Evolutionary conservation across 2,329 filamentous ascomycete genomes (phyloP), one percentile per base, ranked within the genome.

Genomic region (Corniculantispora saksenae): DNA sequence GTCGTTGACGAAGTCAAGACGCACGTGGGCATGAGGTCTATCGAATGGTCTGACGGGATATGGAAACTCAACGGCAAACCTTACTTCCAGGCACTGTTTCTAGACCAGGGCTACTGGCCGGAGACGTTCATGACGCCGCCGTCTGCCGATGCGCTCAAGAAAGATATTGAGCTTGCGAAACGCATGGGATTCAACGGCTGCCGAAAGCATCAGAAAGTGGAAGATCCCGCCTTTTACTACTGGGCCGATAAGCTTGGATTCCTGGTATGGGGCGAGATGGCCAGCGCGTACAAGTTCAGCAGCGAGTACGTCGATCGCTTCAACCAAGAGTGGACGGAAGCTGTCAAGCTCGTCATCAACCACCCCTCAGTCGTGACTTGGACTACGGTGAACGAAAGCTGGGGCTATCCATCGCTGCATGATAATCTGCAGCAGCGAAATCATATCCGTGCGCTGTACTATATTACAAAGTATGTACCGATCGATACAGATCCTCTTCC

Each of bases 101-200:
- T 89, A 13, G 86, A 89, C 72, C 86, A 89, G 73, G 86, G 86
- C 50, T 89, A 89, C 77, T 89, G 86, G 86, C 85, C 84, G 1
- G 77, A 82, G 3, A 87, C 86, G 0, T 82, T 86, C 67, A 81
- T 88, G 77, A 89, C 86, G 4, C 85, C 86, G 1, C 85, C 86
- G 0, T 79, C 79, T 0, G 73, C 78, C 0, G 74, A 80, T 9
- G 79, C 78, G 3, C 72, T 86, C 19, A 81, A 80, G 67, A 62
- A 69, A 0, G 86, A 89, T 69, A 87, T 88, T 66, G 78, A 83
- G 66, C 77, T 87, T 3, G 76, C 80, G 21, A 88, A 88, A 76
- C 78, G 78, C 21, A 86, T 89, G 84, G 86, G 86, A 10, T 86
- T 89, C 77, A 88, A 89, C 71, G 86, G 86, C 1, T 89, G 86